Evolutionary conservation across 192 early-diverging fungal species (phyloP), one percentile per base, ranked within the genome.

Genomic region (Umbelopsis sp.): DNA sequence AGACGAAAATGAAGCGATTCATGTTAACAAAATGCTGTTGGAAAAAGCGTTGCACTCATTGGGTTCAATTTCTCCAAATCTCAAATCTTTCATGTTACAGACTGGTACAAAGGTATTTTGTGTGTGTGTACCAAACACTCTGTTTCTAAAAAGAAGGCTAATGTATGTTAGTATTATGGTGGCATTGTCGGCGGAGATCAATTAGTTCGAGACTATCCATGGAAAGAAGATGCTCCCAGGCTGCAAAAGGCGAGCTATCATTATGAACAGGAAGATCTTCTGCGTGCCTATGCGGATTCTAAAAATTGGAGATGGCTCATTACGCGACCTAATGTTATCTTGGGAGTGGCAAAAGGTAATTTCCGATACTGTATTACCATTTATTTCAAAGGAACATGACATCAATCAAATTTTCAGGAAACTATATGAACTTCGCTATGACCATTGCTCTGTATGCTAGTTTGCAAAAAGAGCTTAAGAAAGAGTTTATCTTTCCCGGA

Each of bases 171-270:
- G 66, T 43, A 67, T 44, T 67, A 67, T 67, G 66, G 66, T 0
- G 16, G 0, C 9, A 38, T 45, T 45, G 16, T 67, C 10, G 66
- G 66, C 14, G 66, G 66, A 5, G 56, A 31, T 16, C 10, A 67
- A 31, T 12, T 45, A 14, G 38, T 67, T 0, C 21, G 11, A 20
- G 43, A 44, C 1, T 29, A 17, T 14, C 66, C 66, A 0, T 67
- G 38, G 43, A 67, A 67, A 17, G 66, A 67, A 43, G 66, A 67
- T 67, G 66, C 66, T 25, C 66, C 66, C 12, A 44, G 66, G 12
- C 17, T 45, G 0, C 20, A 14, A 24, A 47, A 47, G 14, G 38
- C 20, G 12, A 45, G 38, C 43, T 67, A 45, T 45, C 45, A 67
- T 31, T 67, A 34, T 6, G 24, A 45, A 2, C 66, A 67, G 24